Evolutionary conservation across 805 yeast species (phyloP).

Genomic region (Candida glaebosa): DNA sequence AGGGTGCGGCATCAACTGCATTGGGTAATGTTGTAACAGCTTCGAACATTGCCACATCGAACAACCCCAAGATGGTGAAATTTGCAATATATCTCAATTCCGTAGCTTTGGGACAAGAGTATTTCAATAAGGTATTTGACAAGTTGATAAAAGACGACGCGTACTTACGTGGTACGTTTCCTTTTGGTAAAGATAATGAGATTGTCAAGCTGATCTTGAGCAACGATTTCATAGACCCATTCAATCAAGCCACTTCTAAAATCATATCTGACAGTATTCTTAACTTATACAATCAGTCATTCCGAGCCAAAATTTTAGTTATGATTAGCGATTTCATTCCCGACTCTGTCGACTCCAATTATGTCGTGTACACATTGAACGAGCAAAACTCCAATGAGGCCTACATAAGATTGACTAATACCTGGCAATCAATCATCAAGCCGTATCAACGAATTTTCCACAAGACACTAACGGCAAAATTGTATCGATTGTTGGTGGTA

Average conservation of each 20-base stretch:
- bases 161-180: conserved; percentile 23
- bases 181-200: conserved; percentile 35
- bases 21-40: conserved; percentile 40
- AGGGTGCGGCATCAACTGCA: conserved; percentile 40
- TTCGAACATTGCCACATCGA: conserved; percentile 27
- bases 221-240: conserved; percentile 31
- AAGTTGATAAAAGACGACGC: conserved; percentile 30
- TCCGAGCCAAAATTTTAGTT: conserved; percentile 41
- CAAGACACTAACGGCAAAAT: conserved; percentile 45
- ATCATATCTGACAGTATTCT: conserved; percentile 44
- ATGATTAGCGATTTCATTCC: conserved; percentile 43
- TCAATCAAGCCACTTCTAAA: conserved; percentile 29
- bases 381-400: conserved; percentile 29
- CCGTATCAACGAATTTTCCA: conserved; percentile 66
- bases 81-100: conserved; percentile 73
- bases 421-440: conserved; percentile 61
- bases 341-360: conserved; percentile 29
- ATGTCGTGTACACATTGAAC: conserved; percentile 25
- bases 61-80: conserved; percentile 47
- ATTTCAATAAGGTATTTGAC: conserved; percentile 51
- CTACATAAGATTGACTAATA: conserved; percentile 48
- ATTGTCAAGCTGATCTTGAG: conserved; percentile 28
- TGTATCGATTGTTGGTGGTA: conserved; percentile 49
- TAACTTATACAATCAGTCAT: conserved; percentile 46
- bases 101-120: conserved; percentile 57